Percentiles rank a stretch among this genome's conserved stretches.
Evolutionary conservation across 2,329 filamentous ascomycete genomes (phyloP).

Genomic region (Elsinoe arachidis): DNA sequence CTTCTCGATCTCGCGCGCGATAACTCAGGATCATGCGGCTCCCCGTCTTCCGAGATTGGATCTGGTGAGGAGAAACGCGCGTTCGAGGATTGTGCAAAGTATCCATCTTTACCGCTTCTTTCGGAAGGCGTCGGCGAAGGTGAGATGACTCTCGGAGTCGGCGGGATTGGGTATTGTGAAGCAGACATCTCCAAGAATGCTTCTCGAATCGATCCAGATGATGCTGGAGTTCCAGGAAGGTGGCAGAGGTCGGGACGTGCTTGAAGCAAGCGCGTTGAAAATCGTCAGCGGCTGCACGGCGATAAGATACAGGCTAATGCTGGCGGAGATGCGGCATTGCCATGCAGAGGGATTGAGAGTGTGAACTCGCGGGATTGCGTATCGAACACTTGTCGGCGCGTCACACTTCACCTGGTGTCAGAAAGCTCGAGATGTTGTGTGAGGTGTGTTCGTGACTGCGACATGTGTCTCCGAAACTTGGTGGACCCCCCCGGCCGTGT

Average conservation of each 20-base stretch:
- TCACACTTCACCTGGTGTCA: not conserved
- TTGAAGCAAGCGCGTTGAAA: conserved; percentile 7
- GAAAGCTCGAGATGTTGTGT: not conserved
- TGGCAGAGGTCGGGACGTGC: conserved; percentile 9
- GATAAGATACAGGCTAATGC: conserved; percentile 8
- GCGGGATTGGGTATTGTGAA: conserved; percentile 54
- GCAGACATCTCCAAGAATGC: conserved; percentile 33
- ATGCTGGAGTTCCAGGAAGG: not conserved
- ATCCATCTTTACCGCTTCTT: conserved; percentile 45
- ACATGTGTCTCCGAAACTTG: conserved; percentile 8
- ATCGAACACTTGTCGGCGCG: not conserved
- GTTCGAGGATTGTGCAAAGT: conserved; percentile 61
- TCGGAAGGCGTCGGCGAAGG: conserved; percentile 71
- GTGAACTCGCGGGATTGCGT: not conserved
- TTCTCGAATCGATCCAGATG: not conserved
- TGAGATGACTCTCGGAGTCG: conserved; percentile 79
- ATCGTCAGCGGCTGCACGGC: conserved; percentile 3
- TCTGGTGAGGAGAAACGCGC: conserved; percentile 51
- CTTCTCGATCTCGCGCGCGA: conserved; percentile 60
- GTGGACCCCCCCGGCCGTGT: not conserved
- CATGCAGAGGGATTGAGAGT: not conserved
- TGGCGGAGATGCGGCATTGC: not conserved
- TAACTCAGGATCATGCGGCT: conserved; percentile 34
- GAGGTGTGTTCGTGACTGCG: not conserved
- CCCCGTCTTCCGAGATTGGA: conserved; percentile 52